Evolutionary conservation across 257 asterid species (phyloP), one percentile per base, ranked within the genome.

Genomic region (Solanum rostratum): DNA sequence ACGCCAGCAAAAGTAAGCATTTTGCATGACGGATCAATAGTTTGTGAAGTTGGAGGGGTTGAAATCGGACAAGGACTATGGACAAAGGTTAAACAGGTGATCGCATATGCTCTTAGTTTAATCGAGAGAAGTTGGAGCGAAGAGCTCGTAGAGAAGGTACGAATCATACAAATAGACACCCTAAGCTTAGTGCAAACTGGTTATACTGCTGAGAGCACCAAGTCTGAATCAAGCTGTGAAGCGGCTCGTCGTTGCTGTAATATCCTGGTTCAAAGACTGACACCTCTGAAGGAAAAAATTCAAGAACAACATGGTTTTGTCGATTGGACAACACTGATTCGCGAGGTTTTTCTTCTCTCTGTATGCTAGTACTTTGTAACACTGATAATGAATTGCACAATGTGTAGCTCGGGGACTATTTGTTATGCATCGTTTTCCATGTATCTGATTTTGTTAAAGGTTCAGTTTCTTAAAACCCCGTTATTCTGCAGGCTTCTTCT

Each of bases 61-160:
- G 97, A 94, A 49, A 37, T 94, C 55, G 97, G 97, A 6, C 97
- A 94, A 86, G 97, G 97, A 86, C 91, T 94, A 29, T 91, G 91
- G 93, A 94, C 97, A 8, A 94, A 94, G 91, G 97, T 92, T 39
- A 91, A 86, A 84, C 95, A 94, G 84, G 91, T 87, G 79, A 84
- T 95, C 3, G 97, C 95, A 5, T 91, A 91, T 85, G 92, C 90
- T 81, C 90, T 94, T 29, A 74, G 97, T 88, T 84, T 59, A 54
- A 80, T 91, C 63, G 84, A 85, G 68, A 90, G 95, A 76, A 90
- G 85, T 85, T 93, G 91, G 43, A 88, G 85, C 2, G 91, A 90
- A 82, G 88, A 88, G 19, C 85, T 94, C 11, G 89, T 91, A 52
- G 95, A 92, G 68, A 94, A 90, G 87, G 83, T 94, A 70, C 89